These are phyloP conservation scores for Kuraishia floccosa DNA, from an alignment of 805 yeast genomes.

Conservation along the genomic window DNA sequence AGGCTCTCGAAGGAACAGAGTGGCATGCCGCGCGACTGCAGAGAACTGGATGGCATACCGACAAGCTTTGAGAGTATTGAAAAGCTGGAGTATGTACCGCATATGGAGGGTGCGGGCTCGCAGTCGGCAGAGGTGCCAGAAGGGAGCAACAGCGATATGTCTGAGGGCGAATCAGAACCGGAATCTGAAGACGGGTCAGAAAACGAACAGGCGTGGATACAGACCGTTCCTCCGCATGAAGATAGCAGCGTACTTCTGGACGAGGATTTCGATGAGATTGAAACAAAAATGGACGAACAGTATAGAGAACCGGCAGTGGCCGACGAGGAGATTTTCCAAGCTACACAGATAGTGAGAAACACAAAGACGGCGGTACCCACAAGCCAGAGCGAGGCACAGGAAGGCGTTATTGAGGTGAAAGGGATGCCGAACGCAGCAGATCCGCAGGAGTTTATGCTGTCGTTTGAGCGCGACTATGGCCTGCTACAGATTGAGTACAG, in stretches of 20 bases:
- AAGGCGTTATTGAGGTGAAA: background rate
- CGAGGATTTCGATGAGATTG: slow-evolving; percentile 1
- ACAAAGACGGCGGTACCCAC: background rate
- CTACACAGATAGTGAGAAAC: background rate
- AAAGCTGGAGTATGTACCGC: too few species aligned
- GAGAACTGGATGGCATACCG: slow-evolving; percentile 12
- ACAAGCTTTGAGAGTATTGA: slow-evolving; percentile 20
- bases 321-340: background rate
- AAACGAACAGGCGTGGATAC: background rate
- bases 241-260: background rate
- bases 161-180: too few species aligned
- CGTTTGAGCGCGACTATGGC: slow-evolving; percentile 29
- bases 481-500: slow-evolving; percentile 39
- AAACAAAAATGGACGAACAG: background rate
- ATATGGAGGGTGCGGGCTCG: too few species aligned
- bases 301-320: background rate
- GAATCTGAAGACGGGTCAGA: too few species aligned
- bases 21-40: slow-evolving; percentile 11
- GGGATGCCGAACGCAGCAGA: background rate
- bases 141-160: too few species aligned
- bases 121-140: too few species aligned
- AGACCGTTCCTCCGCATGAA: background rate
- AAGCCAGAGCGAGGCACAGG: background rate
- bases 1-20: slow-evolving; percentile 11
- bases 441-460: background rate